phyloP scores from a whole-genome alignment of 805 yeast species.

The Priceomyces castillae region DNA sequence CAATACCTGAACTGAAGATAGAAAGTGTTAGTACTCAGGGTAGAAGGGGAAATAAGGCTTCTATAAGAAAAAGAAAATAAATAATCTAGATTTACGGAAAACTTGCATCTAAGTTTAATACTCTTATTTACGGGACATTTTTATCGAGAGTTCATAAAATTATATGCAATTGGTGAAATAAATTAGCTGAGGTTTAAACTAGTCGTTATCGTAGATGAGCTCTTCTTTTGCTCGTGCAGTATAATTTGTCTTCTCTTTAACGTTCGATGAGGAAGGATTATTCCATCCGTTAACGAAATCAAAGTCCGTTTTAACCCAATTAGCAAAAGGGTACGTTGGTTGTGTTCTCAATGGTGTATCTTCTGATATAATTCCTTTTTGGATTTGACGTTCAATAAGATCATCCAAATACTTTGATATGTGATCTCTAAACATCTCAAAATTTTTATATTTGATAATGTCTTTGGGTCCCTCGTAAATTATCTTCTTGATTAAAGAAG shows the following conservation, averaged over 20 bases:
- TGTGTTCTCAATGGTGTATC: conserved; percentile 59
- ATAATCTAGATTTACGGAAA: too few species aligned
- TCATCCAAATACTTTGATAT: conserved; percentile 55
- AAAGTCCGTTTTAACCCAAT: conserved; percentile 45
- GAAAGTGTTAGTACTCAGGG: neutral
- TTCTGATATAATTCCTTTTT: conserved; percentile 49
- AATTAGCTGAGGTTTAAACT: neutral
- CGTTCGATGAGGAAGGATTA: conserved; percentile 26
- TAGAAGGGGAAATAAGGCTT: neutral
- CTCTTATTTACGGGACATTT: neutral
- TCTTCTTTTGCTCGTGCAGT: conserved; percentile 21
- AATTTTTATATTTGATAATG: conserved; percentile 62
- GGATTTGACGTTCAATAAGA: conserved; percentile 56
- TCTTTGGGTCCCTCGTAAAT: conserved; percentile 65
- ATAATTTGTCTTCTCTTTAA: conserved; percentile 21
- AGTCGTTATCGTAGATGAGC: conserved; percentile 9
- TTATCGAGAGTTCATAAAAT: too few species aligned
- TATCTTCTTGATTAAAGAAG: conserved; percentile 67
- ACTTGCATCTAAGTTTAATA: neutral
- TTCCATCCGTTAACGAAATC: conserved; percentile 40
- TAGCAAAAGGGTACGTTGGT: conserved; percentile 65
- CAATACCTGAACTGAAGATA: neutral
- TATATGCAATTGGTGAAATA: too few species aligned
- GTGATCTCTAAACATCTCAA: conserved; percentile 58
- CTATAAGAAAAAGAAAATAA: conserved; percentile 1